Evolutionary conservation across 2,329 filamentous ascomycete genomes (phyloP).

Genomic region (Chrysosporium keratinophilum): DNA sequence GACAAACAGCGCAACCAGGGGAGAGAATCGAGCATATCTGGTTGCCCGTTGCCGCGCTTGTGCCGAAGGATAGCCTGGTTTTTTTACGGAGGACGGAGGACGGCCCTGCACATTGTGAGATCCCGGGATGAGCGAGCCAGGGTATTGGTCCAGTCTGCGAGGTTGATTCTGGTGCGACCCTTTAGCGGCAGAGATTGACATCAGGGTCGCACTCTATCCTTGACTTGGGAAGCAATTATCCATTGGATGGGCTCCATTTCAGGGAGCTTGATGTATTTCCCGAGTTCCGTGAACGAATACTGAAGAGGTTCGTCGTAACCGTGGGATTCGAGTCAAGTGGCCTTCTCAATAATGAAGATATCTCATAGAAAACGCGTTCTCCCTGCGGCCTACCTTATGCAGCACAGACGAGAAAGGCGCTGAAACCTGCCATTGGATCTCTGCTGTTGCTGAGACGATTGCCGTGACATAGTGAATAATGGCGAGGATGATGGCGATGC

Average conservation of each 20-base stretch:
- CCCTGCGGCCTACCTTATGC: too few relatives aligned
- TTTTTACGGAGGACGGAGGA: too few relatives aligned
- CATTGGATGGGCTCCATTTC: not conserved
- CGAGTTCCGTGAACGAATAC: not conserved
- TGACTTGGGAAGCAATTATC: not conserved
- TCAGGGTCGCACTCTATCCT: slow-evolving; percentile 6
- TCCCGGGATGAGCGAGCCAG: not conserved
- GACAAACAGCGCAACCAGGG: not conserved
- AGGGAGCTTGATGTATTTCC: not conserved
- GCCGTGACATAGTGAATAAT: too few relatives aligned
- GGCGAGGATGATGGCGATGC: too few relatives aligned
- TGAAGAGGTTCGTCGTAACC: not conserved
- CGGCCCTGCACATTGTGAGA: not conserved
- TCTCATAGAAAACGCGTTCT: too few relatives aligned
- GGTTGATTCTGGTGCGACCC: slow-evolving; percentile 2
- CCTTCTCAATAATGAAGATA: too few relatives aligned
- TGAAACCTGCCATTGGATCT: too few relatives aligned
- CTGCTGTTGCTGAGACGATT: too few relatives aligned
- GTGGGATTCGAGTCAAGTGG: too few relatives aligned
- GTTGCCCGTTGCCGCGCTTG: not conserved
- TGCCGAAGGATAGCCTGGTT: not conserved
- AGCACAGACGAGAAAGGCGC: too few relatives aligned
- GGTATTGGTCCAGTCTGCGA: slow-evolving; percentile 3
- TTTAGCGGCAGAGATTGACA: slow-evolving; percentile 7
- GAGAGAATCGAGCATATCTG: not conserved